These are phyloP conservation scores for Whalleya microplaca DNA, from an alignment of 2,329 filamentous ascomycete species.

Conservation along the genomic window DNA sequence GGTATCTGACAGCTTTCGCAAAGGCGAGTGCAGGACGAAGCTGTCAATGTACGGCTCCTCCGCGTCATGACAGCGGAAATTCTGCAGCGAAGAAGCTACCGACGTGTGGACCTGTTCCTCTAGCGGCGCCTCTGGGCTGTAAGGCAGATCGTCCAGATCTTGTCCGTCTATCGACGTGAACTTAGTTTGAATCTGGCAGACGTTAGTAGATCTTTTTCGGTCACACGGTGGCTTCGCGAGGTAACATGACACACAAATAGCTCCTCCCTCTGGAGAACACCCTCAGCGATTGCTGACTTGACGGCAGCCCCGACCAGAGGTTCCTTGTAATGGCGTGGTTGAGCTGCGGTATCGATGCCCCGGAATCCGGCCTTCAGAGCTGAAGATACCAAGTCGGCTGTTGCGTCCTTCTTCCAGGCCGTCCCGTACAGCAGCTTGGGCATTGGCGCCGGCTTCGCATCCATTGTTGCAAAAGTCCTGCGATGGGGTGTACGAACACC, in stretches of 20 bases:
- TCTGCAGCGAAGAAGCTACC: conserved; percentile 66
- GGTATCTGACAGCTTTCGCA: conserved; percentile 50
- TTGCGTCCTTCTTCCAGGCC: conserved; percentile 80
- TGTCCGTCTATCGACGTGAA: conserved; percentile 71
- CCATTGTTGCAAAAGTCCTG: conserved; percentile 12
- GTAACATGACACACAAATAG: conserved; percentile 59
- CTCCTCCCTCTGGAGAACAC: conserved; percentile 60
- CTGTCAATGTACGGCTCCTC: conserved; percentile 63
- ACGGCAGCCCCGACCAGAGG: conserved; percentile 70
- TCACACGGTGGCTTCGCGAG: conserved; percentile 7
- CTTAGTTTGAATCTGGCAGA: conserved; percentile 75
- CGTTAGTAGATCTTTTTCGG: conserved; percentile 14
- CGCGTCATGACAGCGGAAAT: conserved; percentile 49
- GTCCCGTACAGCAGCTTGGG: conserved; percentile 74
- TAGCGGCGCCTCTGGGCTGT: conserved; percentile 61
- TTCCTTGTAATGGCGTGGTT: conserved; percentile 80
- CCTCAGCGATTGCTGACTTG: conserved; percentile 60
- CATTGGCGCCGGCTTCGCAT: conserved; percentile 41
- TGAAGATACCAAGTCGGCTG: conserved; percentile 67
- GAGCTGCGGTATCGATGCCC: conserved; percentile 76
- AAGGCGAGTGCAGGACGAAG: conserved; percentile 72
- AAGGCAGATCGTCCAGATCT: conserved; percentile 62
- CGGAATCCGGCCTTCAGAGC: conserved; percentile 73
- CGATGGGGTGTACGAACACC: background rate
- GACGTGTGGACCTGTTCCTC: conserved; percentile 69